Evolutionary conservation across 2,329 filamentous ascomycete genomes (phyloP), one percentile per base, ranked within the genome.

Genomic region (Talaromyces atroroseus): DNA sequence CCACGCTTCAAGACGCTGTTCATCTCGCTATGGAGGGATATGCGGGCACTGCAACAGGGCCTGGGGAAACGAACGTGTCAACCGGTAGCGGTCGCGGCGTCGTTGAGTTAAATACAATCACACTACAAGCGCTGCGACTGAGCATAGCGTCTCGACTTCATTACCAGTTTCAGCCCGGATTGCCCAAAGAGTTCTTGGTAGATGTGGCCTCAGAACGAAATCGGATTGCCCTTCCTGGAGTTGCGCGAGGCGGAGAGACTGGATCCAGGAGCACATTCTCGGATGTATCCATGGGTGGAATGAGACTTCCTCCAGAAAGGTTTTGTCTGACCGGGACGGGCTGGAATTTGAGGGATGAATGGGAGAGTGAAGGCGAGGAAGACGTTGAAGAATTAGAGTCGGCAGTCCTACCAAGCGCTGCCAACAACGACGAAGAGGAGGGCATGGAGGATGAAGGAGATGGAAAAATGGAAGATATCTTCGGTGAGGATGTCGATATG

Each of bases 131-230:
- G 54, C 66, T 88, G 49, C 74, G 84, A 24, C 78, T 86, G 58
- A 83, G 82, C 2, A 84, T 87, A 53, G 80, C 80, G 2, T 81
- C 78, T 46, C 74, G 83, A 16, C 73, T 83, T 51, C 79, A 82
- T 54, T 80, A 84, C 62, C 81, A 84, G 64, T 87, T 86, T 64
- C 78, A 80, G 60, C 74, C 78, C 0, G 75, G 76, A 0, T 63
- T 87, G 60, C 81, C 83, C 0, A 86, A 86, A 65, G 83, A 86
- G 63, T 85, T 82, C 58, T 71, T 85, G 64, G 74, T 79, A 62
- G 81, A 84, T 66, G 70, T 85, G 26, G 83, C 81, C 14, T 71
- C 72, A 24, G 80, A 82, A 65, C 71, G 78, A 58, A 84, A 84
- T 66, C 69, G 77, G 5, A 75, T 82, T 50, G 76, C 74, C 29